Conservation (phyloP, 2,329 filamentous ascomycete genomes). For the Allantophomopsis cytisporea region DNA sequence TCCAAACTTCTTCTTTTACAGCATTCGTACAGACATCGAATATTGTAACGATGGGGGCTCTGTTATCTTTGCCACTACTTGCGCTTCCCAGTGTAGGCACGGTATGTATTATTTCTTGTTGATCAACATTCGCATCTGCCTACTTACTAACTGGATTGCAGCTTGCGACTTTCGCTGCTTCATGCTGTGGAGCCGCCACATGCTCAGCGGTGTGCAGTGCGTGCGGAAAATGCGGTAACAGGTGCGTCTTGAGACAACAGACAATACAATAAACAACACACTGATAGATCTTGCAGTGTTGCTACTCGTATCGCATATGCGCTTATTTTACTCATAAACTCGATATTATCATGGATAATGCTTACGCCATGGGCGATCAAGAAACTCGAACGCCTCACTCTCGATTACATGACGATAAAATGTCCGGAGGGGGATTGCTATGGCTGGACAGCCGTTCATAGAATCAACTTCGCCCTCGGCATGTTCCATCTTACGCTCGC, state of each 20-base stretch:
- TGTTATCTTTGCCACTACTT: conserved; percentile 80
- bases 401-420: conserved; percentile 93
- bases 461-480: conserved; percentile 95
- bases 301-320: conserved; percentile 95
- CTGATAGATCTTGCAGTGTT: conserved; percentile 43
- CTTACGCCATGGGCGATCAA: conserved; percentile 97
- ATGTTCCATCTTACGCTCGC: conserved; percentile 86
- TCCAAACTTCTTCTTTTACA: no score
- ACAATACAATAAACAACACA: conserved; percentile 2
- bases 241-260: conserved; percentile 31
- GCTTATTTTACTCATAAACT: conserved; percentile 89
- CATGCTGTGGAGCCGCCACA: conserved; percentile 92
- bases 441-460: conserved; percentile 91
- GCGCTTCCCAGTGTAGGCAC: conserved; percentile 77
- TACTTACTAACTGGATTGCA: conserved; percentile 20
- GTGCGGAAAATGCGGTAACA: conserved; percentile 95
- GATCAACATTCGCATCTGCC: background rate
- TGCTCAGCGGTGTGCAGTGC: conserved; percentile 93
- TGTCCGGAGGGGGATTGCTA: conserved; percentile 86
- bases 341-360: conserved; percentile 96
- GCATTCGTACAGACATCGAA: no score
- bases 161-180: conserved; percentile 68
- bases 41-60: conserved; percentile 59
- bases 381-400: conserved; percentile 79
- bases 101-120: conserved; percentile 48